Evolutionary conservation across 1,284 basidiomycete genomes (phyloP).

Genomic region (Schizophyllum commune): DNA sequence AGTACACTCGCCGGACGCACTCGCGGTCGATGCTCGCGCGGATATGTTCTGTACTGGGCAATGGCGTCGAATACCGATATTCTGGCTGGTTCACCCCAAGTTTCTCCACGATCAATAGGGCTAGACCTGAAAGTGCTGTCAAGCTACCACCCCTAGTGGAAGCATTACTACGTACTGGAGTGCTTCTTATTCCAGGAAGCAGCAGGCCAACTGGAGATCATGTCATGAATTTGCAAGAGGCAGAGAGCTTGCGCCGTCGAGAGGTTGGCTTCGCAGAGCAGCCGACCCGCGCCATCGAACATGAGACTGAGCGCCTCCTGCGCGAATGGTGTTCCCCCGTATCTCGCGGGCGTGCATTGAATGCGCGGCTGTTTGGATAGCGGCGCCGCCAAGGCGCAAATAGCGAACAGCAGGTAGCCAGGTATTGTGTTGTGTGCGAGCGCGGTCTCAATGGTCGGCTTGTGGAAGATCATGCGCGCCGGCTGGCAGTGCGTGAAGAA

Average conservation of each 20-base stretch:
- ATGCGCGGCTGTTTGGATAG: constrained; percentile 59
- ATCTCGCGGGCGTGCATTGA: constrained; percentile 48
- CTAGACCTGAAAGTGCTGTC: constrained; percentile 39
- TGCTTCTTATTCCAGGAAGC: constrained; percentile 20
- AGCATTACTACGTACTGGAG: constrained; percentile 16
- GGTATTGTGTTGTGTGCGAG: constrained; percentile 60
- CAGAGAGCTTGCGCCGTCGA: constrained; percentile 66
- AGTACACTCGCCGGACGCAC: constrained; percentile 67
- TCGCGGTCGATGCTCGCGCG: constrained; percentile 59
- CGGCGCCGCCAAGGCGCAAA: constrained; percentile 70
- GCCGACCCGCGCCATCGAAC: constrained; percentile 56
- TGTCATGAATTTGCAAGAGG: constrained; percentile 60
- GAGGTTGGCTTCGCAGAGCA: constrained; percentile 48
- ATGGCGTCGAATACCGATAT: constrained; percentile 41
- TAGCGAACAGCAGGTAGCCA: constrained; percentile 56
- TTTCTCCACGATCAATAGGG: constrained; percentile 56
- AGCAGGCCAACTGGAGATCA: constrained; percentile 38
- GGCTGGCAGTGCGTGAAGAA: constrained; percentile 79
- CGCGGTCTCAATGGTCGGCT: constrained; percentile 59
- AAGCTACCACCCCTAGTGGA: constrained; percentile 6
- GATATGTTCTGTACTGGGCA: constrained; percentile 48
- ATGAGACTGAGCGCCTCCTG: constrained; percentile 56
- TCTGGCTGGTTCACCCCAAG: constrained; percentile 56
- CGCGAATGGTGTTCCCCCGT: constrained; percentile 63
- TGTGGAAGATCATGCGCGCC: constrained; percentile 64